A percentile compares a stretch with the other conserved stretches of the same genome.
Conservation (phyloP, 371 early-diverging fungal genomes). For the Globomyces sp. region DNA sequence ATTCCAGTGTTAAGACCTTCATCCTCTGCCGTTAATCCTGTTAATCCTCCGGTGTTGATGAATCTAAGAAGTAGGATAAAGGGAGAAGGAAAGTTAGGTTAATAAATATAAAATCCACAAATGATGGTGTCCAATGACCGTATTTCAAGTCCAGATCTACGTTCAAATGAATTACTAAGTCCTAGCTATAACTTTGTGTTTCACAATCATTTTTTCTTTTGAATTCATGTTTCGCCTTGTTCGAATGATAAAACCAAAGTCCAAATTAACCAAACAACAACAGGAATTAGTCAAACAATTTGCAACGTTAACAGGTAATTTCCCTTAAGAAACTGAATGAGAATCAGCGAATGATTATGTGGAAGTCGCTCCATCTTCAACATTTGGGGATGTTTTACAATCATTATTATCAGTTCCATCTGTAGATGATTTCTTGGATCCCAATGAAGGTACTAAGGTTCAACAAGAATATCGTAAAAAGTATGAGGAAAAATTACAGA, state of each 20-base stretch:
- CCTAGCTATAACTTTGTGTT: too few relatives aligned
- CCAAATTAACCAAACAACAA: slow-evolving; percentile 11
- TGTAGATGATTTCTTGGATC: slow-evolving; percentile 1
- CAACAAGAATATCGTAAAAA: slow-evolving; percentile 20
- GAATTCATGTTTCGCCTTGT: neutral
- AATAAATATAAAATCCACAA: too few relatives aligned
- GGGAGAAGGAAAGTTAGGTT: too few relatives aligned
- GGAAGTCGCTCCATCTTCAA: neutral
- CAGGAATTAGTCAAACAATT: slow-evolving; percentile 13
- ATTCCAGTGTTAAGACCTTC: neutral
- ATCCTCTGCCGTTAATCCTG: too few relatives aligned
- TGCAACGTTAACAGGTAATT: slow-evolving; percentile 10
- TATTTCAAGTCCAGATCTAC: too few relatives aligned
- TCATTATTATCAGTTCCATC: neutral
- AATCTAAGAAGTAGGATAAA: too few relatives aligned
- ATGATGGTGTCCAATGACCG: too few relatives aligned
- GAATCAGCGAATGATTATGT: slow-evolving; percentile 12
- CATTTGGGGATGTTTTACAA: slow-evolving; percentile 7
- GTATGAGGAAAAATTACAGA: slow-evolving; percentile 37
- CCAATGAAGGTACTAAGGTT: neutral
- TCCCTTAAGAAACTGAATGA: neutral
- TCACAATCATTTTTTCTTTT: too few relatives aligned
- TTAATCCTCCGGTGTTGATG: too few relatives aligned
- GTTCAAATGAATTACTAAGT: too few relatives aligned
- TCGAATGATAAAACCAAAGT: neutral